Evolutionary conservation across 306 rosid species (phyloP).

Genomic region (Sphenostylis stenocarpa): DNA sequence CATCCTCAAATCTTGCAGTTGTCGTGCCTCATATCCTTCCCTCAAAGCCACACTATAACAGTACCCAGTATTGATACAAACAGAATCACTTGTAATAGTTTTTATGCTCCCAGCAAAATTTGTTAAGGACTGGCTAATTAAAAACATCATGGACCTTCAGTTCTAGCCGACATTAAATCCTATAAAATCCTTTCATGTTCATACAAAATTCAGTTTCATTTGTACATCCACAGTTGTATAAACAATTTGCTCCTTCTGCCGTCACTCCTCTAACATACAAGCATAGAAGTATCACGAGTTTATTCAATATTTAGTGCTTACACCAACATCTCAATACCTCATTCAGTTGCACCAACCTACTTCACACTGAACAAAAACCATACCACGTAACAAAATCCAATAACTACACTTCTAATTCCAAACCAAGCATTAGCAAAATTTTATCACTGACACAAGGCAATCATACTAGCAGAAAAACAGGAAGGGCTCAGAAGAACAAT

Average conservation of each 20-base stretch:
- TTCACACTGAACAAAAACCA: background rate
- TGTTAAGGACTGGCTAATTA: constrained; percentile 3
- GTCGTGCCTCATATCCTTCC: background rate
- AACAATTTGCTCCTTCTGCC: background rate
- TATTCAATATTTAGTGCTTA: constrained; percentile 14
- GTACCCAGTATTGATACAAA: background rate
- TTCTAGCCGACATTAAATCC: background rate
- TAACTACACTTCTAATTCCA: constrained; percentile 6
- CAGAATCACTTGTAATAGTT: background rate
- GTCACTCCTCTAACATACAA: background rate
- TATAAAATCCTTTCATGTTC: background rate
- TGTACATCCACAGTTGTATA: constrained; percentile 2
- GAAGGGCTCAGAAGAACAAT: background rate
- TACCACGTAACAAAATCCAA: background rate
- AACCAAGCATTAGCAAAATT: background rate
- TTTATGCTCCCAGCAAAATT: background rate
- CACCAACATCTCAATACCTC: background rate
- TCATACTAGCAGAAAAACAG: background rate
- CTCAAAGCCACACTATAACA: background rate
- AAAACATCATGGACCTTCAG: background rate
- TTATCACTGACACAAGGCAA: background rate
- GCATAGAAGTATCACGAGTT: background rate
- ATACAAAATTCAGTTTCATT: constrained; percentile 12
- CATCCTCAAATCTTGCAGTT: background rate
- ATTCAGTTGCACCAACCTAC: constrained; percentile 12